Percentiles rank a stretch among this genome's conserved stretches.
phyloP scores from a whole-genome alignment of 345 rosid genomes.

The Clausena lansium region DNA sequence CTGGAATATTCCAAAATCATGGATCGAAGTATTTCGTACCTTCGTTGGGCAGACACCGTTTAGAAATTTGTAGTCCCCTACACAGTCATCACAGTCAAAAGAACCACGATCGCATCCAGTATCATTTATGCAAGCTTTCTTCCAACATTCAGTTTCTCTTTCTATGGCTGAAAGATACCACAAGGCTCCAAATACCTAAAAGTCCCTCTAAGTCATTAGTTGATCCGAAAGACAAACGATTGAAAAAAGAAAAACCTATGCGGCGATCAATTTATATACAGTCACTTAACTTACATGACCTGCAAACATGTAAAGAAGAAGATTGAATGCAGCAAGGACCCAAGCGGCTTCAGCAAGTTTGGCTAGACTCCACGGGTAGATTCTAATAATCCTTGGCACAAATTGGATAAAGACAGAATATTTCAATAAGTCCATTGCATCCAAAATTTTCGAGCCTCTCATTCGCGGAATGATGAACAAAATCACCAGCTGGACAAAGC shows the following conservation, averaged over 20 bases:
- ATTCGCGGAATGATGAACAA: not conserved
- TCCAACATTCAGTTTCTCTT: conserved; percentile 6
- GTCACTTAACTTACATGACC: conserved; percentile 34
- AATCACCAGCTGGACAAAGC: not conserved
- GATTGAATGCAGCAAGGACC: conserved; percentile 21
- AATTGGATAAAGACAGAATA: conserved; percentile 34
- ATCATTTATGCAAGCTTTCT: not conserved
- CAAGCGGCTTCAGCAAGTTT: conserved; percentile 31
- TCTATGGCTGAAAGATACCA: conserved; percentile 11
- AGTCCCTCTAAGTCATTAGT: not conserved
- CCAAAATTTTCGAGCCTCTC: not conserved
- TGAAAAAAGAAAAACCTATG: no score
- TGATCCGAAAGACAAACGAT: not conserved
- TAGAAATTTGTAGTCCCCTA: not conserved
- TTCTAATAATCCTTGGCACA: conserved; percentile 31
- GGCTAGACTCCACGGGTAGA: conserved; percentile 31
- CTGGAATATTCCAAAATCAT: not conserved
- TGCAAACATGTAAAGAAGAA: conserved; percentile 29
- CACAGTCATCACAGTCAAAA: not conserved
- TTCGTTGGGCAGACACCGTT: not conserved
- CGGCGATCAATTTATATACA: not conserved
- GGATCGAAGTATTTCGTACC: not conserved
- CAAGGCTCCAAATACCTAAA: conserved; percentile 13
- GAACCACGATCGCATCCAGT: not conserved
- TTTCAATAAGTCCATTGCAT: conserved; percentile 23